These are phyloP conservation scores for Suhomyces emberorum DNA, from an alignment of 805 yeast genomes.

Conservation along the genomic window DNA sequence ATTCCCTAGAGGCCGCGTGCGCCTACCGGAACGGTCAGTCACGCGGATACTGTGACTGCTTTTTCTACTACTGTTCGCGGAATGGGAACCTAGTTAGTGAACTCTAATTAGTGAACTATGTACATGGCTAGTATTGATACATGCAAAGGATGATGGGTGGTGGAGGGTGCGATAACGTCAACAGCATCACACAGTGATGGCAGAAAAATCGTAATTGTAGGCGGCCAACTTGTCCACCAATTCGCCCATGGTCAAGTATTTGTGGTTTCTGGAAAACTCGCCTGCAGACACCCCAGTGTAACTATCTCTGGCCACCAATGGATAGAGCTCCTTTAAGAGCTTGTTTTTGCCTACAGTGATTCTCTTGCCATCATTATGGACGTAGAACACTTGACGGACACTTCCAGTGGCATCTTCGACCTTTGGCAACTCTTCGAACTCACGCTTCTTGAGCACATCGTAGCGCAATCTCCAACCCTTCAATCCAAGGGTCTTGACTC, in stretches of 20 bases:
- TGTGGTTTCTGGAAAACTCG: slow-evolving; percentile 45
- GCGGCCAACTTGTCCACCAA: slow-evolving; percentile 48
- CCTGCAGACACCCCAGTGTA: slow-evolving; percentile 46
- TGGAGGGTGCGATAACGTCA: no score
- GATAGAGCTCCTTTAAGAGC: slow-evolving; percentile 53
- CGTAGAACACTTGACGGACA: slow-evolving; percentile 45
- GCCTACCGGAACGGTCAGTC: slow-evolving; percentile 3
- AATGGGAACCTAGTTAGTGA: no score
- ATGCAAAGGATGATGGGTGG: slow-evolving; percentile 2
- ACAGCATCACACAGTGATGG: slow-evolving; percentile 19
- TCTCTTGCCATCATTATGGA: slow-evolving; percentile 43
- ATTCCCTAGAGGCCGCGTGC: neutral
- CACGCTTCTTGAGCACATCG: slow-evolving; percentile 53
- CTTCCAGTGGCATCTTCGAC: slow-evolving; percentile 21
- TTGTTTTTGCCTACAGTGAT: slow-evolving; percentile 64
- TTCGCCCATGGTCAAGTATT: slow-evolving; percentile 44
- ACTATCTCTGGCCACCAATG: slow-evolving; percentile 43
- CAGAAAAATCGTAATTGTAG: slow-evolving; percentile 38
- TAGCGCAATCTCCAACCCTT: slow-evolving; percentile 89
- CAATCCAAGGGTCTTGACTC: slow-evolving; percentile 90
- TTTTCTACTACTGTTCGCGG: no score
- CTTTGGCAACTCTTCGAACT: slow-evolving; percentile 38
- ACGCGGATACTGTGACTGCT: slow-evolving; percentile 14
- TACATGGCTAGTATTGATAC: slow-evolving; percentile 2
- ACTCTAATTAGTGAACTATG: slow-evolving; percentile 1